Evolutionary conservation across 192 early-diverging fungal species (phyloP), one percentile per base, ranked within the genome.

Genomic region (Cetraspora pellucida): DNA sequence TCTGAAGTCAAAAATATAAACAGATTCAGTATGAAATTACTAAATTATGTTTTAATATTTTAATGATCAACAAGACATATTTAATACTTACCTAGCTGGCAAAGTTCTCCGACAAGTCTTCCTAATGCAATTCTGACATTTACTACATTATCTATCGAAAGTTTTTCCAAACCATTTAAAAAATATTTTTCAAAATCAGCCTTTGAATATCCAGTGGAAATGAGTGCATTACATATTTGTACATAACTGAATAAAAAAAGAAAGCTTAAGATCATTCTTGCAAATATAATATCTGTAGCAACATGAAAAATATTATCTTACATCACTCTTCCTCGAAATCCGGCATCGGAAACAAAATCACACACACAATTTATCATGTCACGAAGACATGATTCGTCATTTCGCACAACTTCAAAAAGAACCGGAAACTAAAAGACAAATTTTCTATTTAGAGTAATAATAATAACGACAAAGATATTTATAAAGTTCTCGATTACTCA

Each of bases 101-200:
- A 79, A n/a, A 74, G 19, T 27, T 61, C 63, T 45, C 64, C 72
- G 21, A 89, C 77, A 3, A 89, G 79, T n/a, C 92, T 79, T 0
- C 90, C 90, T 28, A 91, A 77, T 16, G 85, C 89, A 79, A 94
- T 94, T 16, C 91, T 87, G 30, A 94, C 90, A 69, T 94, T 93
- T 5, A 87, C 87, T 19, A 94, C 89, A 19, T 82, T 75, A 78
- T 94, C 93, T 10, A 78, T 52, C 0, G 88, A 86, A 45, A 94
- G 77, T 10, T 80, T 81, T 4, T 85, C 87, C 49, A 94, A 63
- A 27, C 87, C 78, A 1, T 89, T 86, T 71, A 94, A 74, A 55
- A 94, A 93, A 71, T 91, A 89, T 64, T 87, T 86, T 55, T 91
- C 90, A 78, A 94, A 93, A 11, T 88, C 87, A 1, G 78, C 79